Base-by-base conservation (phyloP, 1,284 basidiomycete species). In the Sanguinoderma infundibulare region DNA sequence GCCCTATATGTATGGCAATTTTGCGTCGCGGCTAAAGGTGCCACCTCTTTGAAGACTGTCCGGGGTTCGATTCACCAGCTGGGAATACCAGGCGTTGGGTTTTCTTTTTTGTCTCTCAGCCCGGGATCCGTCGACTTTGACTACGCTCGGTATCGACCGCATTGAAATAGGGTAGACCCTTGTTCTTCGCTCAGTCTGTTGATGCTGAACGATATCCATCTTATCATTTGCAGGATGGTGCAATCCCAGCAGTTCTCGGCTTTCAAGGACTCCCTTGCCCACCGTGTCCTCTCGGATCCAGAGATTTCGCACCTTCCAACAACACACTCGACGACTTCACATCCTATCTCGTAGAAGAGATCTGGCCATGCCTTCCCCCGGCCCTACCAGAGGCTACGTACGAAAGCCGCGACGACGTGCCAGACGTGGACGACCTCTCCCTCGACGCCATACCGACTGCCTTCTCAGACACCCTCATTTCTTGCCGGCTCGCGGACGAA, bases 201-300 rank as follows among this genome's bases (percentile, higher is more conserved):
- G n/a, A n/a, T 46, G 4, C 32, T 55, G 20, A 38, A 15, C 22
- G 8, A 3, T 10, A n/a, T 15, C 10, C 50, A 6, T 20, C n/a
- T n/a, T n/a, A 17, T 35, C 32, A 24, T 36, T 17, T n/a, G 30
- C 17, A 20, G 15, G 26, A 53, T 53, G 52, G 9, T 30, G n/a
- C 38, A 30, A 15, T 44, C 56, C 26, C 49, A 63, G 6, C 70
- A 71, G 46, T 72, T 77, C 55, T 68, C 69, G 17, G 62, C 74
- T 5, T 82, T 84, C 73, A 81, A 83, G 68, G 82, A 85, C 66
- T 77, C 72, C 54, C 72, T 84, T 14, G 83, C 82, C 0, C 77
- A 76, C 22, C 76, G 75, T 22, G 64, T 84, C 14, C 72, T 83
- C 22, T 67, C 77, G 10, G 67, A 64, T 32, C 61, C 67, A 9